Conservation (phyloP, 2,329 filamentous ascomycete species). For the Fusarium sp. region DNA sequence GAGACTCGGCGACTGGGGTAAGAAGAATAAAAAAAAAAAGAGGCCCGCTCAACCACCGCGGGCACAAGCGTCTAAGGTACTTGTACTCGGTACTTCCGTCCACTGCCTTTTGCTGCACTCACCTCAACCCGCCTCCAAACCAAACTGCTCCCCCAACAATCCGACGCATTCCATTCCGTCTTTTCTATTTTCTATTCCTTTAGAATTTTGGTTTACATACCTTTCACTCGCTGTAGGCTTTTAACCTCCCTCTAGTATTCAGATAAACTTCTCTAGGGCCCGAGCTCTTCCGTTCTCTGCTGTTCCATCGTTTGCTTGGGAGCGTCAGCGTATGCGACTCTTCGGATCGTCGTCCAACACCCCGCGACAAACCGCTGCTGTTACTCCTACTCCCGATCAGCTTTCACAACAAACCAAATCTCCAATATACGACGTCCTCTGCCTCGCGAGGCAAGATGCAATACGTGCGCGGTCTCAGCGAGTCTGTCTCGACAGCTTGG, state of each 20-base stretch:
- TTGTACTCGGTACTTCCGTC: constrained; percentile 37
- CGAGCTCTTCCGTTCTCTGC: constrained; percentile 7
- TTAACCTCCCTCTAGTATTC: constrained; percentile 3
- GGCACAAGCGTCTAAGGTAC: constrained; percentile 17
- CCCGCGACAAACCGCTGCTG: constrained; percentile 33
- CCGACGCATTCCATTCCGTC: constrained; percentile 37
- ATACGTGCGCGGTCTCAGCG: constrained; percentile 96
- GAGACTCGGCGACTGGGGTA: constrained; percentile 20
- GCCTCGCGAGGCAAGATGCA: constrained; percentile 73
- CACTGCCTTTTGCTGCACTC: constrained; percentile 4
- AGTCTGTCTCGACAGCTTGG: constrained; percentile 98
- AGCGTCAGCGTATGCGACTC: constrained; percentile 12
- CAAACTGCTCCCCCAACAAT: constrained; percentile 36
- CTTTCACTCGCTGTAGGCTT: constrained; percentile 13
- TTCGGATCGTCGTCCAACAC: constrained; percentile 31
- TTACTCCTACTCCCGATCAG: constrained; percentile 13
- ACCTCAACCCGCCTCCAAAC: constrained; percentile 23
- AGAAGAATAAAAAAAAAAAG: constrained; percentile 15
- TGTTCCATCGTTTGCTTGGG: constrained; percentile 14
- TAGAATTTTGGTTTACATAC: constrained; percentile 23
- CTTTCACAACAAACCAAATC: constrained; percentile 1
- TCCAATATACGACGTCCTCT: constrained; percentile 14
- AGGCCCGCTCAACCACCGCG: constrained; percentile 31
- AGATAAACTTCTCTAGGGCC: constrained; percentile 30
- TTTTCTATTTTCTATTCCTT: constrained; percentile 17